These are phyloP conservation scores for Lachancea waltii DNA, from an alignment of 805 yeast species.

Conservation along the genomic window DNA sequence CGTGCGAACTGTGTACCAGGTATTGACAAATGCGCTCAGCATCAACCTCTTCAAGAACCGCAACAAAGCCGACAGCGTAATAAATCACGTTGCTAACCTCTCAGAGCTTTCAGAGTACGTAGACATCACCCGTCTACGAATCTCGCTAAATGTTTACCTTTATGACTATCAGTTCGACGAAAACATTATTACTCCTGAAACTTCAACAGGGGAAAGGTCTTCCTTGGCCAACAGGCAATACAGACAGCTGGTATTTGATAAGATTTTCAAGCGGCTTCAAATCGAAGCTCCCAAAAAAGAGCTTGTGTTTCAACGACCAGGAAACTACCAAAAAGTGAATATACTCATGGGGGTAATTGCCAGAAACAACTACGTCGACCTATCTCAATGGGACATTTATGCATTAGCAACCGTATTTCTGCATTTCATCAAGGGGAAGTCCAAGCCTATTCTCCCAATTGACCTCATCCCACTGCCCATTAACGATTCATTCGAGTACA, in stretches of 20 bases:
- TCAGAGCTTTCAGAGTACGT: slow-evolving; percentile 52
- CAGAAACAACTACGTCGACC: slow-evolving; percentile 50
- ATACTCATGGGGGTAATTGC: slow-evolving; percentile 45
- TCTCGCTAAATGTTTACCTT: slow-evolving; percentile 67
- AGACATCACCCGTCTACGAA: slow-evolving; percentile 71
- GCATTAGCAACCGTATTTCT: slow-evolving; percentile 38
- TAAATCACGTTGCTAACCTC: slow-evolving; percentile 39
- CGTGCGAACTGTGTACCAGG: slow-evolving; percentile 67
- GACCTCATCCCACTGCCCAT: slow-evolving; percentile 47
- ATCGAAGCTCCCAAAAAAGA: slow-evolving; percentile 39
- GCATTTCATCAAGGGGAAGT: slow-evolving; percentile 44
- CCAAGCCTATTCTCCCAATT: slow-evolving; percentile 48
- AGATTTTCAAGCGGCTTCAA: slow-evolving; percentile 43
- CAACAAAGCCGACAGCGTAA: slow-evolving; percentile 4
- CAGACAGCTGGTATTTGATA: slow-evolving; percentile 41
- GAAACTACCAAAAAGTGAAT: slow-evolving; percentile 40
- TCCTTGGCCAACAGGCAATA: slow-evolving; percentile 30
- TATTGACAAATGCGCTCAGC: slow-evolving; percentile 56
- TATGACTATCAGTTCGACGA: slow-evolving; percentile 53
- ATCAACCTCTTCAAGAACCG: slow-evolving; percentile 36
- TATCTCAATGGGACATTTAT: slow-evolving; percentile 58
- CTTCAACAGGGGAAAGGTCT: slow-evolving; percentile 27
- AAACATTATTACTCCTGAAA: slow-evolving; percentile 43
- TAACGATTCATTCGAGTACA: slow-evolving; percentile 41
- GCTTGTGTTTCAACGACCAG: slow-evolving; percentile 50